phyloP scores from a whole-genome alignment of 2,329 filamentous ascomycete genomes.

The Aspergillus floridensis region DNA sequence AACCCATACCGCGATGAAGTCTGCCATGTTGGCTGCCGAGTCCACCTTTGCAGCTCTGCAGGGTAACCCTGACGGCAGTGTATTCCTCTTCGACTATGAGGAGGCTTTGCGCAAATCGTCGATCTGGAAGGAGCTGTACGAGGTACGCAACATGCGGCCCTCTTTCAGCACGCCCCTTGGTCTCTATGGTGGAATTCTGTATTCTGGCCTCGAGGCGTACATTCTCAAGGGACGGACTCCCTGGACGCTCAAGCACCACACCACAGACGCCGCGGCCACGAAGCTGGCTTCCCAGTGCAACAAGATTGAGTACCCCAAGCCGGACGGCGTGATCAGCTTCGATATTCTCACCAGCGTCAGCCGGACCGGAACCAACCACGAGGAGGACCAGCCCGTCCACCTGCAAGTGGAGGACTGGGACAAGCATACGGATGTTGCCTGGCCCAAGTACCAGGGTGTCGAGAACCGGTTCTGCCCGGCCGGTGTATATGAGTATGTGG shows the following conservation, averaged over 20 bases:
- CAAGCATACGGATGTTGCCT: slow-evolving; percentile 77
- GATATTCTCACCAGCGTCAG: slow-evolving; percentile 95
- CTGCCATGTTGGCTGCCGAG: slow-evolving; percentile 93
- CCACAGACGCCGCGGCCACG: slow-evolving; percentile 73
- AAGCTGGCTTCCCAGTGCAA: slow-evolving; percentile 73
- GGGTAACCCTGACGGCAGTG: slow-evolving; percentile 58
- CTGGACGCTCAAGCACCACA: slow-evolving; percentile 88
- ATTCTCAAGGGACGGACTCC: slow-evolving; percentile 79
- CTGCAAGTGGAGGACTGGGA: slow-evolving; percentile 95
- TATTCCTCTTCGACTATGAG: slow-evolving; percentile 95
- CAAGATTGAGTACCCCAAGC: slow-evolving; percentile 96
- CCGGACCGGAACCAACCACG: slow-evolving; percentile 94
- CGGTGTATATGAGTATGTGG: slow-evolving; percentile 96
- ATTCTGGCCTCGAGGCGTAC: slow-evolving; percentile 90
- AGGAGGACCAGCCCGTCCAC: slow-evolving; percentile 97
- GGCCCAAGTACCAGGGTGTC: slow-evolving; percentile 82
- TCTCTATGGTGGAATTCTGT: slow-evolving; percentile 83
- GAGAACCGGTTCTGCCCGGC: slow-evolving; percentile 98
- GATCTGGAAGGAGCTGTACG: slow-evolving; percentile 92
- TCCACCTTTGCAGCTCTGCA: slow-evolving; percentile 77
- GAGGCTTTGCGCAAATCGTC: slow-evolving; percentile 77
- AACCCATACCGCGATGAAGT: slow-evolving; percentile 96
- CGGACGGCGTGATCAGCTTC: slow-evolving; percentile 90
- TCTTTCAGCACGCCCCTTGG: slow-evolving; percentile 88
- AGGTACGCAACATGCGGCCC: slow-evolving; percentile 96